These are phyloP conservation scores for Penicillium maclennaniae DNA, from an alignment of 495 filamentous ascomycete species.

Conservation along the genomic window DNA sequence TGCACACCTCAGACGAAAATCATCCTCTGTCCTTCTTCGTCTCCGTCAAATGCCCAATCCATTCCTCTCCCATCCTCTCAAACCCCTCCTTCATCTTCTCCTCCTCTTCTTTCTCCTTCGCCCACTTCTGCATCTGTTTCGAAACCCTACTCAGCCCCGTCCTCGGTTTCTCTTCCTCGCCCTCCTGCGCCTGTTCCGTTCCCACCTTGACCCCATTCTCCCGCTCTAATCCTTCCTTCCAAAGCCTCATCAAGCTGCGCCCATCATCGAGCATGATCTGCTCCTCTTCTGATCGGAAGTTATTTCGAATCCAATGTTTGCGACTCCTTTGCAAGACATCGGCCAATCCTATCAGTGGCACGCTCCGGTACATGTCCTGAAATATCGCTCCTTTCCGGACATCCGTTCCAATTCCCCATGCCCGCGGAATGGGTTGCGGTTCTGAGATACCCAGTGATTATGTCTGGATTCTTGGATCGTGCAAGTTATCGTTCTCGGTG, in stretches of 20 bases:
- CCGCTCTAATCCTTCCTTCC: conserved; percentile 15
- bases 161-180: neutral
- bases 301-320: conserved; percentile 8
- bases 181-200: neutral
- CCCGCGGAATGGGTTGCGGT: conserved; percentile 31
- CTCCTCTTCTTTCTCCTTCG: neutral
- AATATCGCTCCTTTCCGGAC: conserved; percentile 14
- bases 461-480: conserved; percentile 22
- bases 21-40: too few species aligned
- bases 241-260: conserved; percentile 28
- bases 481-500: conserved; percentile 18
- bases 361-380: conserved; percentile 26
- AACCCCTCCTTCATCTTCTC: neutral
- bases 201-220: neutral
- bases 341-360: conserved; percentile 29
- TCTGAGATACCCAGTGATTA: conserved; percentile 24
- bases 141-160: neutral
- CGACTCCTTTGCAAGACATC: conserved; percentile 22
- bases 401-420: conserved; percentile 11
- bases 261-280: neutral
- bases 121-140: neutral
- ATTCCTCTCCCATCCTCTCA: neutral
- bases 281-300: neutral
- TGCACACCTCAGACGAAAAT: too few species aligned
- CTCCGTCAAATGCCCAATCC: too few species aligned